A percentile compares a stretch with the other conserved stretches of the same genome.
These are phyloP conservation scores for Cercospora sp. DNA, from an alignment of 2,329 filamentous ascomycete genomes.

Conservation along the genomic window DNA sequence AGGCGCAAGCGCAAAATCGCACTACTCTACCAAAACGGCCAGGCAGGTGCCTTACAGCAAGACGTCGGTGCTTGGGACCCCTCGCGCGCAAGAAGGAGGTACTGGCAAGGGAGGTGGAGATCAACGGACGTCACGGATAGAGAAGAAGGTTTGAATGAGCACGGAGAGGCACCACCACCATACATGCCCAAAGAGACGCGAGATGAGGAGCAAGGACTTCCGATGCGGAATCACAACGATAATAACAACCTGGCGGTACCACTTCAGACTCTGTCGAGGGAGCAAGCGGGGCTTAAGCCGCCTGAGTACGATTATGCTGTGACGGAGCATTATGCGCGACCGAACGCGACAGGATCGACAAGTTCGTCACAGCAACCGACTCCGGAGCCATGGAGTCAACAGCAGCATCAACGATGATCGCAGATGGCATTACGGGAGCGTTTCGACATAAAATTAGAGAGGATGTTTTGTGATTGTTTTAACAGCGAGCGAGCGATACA, in stretches of 20 bases:
- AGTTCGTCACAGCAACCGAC: neutral
- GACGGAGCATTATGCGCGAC: neutral
- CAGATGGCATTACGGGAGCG: neutral
- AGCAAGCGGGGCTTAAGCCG: constrained; percentile 41
- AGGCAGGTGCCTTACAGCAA: constrained; percentile 20
- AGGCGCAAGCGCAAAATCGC: constrained; percentile 42
- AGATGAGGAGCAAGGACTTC: constrained; percentile 22
- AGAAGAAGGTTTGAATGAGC: constrained; percentile 63
- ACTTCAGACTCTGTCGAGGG: constrained; percentile 42
- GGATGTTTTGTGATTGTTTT: neutral
- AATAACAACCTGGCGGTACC: constrained; percentile 37
- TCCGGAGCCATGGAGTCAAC: neutral
- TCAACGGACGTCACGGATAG: constrained; percentile 20
- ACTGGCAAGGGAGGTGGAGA: constrained; percentile 31
- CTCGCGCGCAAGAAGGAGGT: constrained; percentile 28
- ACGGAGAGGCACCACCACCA: constrained; percentile 65
- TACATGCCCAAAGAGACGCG: constrained; percentile 48
- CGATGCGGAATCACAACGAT: neutral
- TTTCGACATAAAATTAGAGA: neutral
- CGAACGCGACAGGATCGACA: neutral
- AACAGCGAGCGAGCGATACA: neutral
- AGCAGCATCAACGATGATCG: constrained; percentile 4
- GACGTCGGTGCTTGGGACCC: constrained; percentile 22
- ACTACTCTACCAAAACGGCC: constrained; percentile 14
- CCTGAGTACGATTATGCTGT: constrained; percentile 41